Evolutionary conservation across 1,284 basidiomycete genomes (phyloP).

Genomic region (Tylopilus orsonianus): DNA sequence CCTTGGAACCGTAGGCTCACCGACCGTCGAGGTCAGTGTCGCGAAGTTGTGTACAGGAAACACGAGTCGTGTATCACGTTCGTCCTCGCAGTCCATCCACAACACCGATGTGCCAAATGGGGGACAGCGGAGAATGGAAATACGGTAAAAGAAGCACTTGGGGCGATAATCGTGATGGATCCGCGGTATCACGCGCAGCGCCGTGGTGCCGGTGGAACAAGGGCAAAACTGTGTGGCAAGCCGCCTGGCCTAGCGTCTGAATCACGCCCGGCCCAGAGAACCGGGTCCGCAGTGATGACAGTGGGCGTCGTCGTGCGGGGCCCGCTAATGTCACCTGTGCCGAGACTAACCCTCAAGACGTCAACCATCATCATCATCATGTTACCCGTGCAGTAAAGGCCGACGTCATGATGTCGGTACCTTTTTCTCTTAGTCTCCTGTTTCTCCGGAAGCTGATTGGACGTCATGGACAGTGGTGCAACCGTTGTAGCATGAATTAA

Average conservation of each 20-base stretch:
- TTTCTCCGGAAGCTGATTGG: not conserved
- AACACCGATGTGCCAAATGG: no score
- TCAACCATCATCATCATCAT: conserved; percentile 5
- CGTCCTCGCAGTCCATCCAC: not conserved
- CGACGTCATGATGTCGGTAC: not conserved
- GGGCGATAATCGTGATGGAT: conserved; percentile 9
- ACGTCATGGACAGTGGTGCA: not conserved
- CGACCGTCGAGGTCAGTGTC: not conserved
- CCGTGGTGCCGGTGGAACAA: conserved; percentile 6
- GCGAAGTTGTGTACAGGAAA: no score
- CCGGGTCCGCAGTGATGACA: not conserved
- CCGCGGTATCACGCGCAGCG: not conserved
- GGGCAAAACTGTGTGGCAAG: not conserved
- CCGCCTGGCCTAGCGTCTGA: conserved; percentile 3
- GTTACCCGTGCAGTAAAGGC: conserved; percentile 1
- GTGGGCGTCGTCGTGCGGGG: not conserved
- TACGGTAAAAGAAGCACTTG: not conserved
- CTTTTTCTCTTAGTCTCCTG: not conserved
- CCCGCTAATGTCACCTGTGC: not conserved
- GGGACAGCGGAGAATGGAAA: not conserved
- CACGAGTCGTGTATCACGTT: not conserved
- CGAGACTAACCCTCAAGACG: conserved; percentile 2
- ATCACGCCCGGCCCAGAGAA: not conserved
- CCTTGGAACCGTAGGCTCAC: not conserved
- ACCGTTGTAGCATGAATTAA: not conserved